A percentile compares a stretch with the other conserved stretches of the same genome.
phyloP scores from a whole-genome alignment of 2,329 filamentous ascomycete species.

The Chaetoscypha palmicola region DNA sequence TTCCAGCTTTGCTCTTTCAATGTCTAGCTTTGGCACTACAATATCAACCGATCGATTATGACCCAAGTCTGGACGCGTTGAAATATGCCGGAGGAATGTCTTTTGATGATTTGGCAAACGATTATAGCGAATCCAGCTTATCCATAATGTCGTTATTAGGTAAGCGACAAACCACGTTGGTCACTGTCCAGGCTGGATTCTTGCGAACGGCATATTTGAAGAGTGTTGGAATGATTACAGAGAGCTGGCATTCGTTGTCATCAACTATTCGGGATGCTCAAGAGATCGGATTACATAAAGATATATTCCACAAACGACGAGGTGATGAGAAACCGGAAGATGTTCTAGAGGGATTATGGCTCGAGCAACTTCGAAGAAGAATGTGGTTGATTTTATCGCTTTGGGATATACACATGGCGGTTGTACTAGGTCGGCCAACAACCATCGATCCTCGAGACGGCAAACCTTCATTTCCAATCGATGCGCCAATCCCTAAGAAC shows the following conservation, averaged over 20 bases:
- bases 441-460: constrained; percentile 44
- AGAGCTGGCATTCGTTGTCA: constrained; percentile 41
- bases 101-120: constrained; percentile 52
- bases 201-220: constrained; percentile 50
- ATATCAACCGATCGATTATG: constrained; percentile 41
- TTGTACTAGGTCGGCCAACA: constrained; percentile 34
- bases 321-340: constrained; percentile 39
- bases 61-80: constrained; percentile 45
- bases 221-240: constrained; percentile 51
- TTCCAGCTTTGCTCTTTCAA: constrained; percentile 55
- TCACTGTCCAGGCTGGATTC: constrained; percentile 52
- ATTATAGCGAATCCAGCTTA: constrained; percentile 53
- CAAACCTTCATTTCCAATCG: constrained; percentile 45
- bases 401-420: constrained; percentile 35
- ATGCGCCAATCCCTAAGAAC: constrained; percentile 43
- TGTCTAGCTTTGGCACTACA: constrained; percentile 49
- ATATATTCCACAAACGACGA: constrained; percentile 40
- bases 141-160: constrained; percentile 48
- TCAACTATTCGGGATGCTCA: constrained; percentile 54
- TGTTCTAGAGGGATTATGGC: constrained; percentile 50
- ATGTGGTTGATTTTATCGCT: constrained; percentile 48
- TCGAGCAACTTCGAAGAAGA: constrained; percentile 47
- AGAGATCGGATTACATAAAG: constrained; percentile 52
- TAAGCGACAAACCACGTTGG: constrained; percentile 48
- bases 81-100: constrained; percentile 54